Percentiles rank a stretch among this genome's conserved stretches.
Evolutionary conservation across 805 yeast genomes (phyloP).

Genomic region (Phaffomyces opuntiae): DNA sequence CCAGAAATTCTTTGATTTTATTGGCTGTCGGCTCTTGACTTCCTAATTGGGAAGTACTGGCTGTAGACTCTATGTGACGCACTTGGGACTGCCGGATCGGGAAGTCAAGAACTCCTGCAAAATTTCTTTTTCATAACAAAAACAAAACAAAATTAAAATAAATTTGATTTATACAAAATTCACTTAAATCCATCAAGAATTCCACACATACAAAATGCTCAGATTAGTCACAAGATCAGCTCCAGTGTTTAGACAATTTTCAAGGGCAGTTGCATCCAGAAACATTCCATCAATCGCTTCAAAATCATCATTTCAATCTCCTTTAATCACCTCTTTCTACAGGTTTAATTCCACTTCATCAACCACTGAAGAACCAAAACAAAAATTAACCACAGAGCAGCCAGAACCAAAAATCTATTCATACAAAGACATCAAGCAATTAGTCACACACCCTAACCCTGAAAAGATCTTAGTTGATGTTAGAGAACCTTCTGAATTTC

Average conservation of each 20-base stretch:
- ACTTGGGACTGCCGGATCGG: slow-evolving; percentile 3
- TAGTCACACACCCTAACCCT: slow-evolving; percentile 38
- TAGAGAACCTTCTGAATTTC: slow-evolving; percentile 80
- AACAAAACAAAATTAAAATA: too few relatives aligned
- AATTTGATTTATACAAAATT: too few relatives aligned
- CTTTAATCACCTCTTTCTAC: not conserved
- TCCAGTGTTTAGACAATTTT: too few relatives aligned
- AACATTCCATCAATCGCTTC: not conserved
- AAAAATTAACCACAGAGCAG: slow-evolving; percentile 9
- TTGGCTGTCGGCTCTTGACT: not conserved
- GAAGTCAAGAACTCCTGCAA: not conserved
- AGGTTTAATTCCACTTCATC: slow-evolving; percentile 10
- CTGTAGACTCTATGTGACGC: not conserved
- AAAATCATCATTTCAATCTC: too few relatives aligned
- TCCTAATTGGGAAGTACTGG: not conserved
- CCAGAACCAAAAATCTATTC: slow-evolving; percentile 39
- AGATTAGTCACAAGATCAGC: too few relatives aligned
- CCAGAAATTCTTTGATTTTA: not conserved
- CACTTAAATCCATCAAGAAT: too few relatives aligned
- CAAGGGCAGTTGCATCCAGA: not conserved
- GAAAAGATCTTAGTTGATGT: slow-evolving; percentile 71
- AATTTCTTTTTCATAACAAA: not conserved
- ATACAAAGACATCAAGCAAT: slow-evolving; percentile 44
- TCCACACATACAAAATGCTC: too few relatives aligned
- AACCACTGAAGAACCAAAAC: slow-evolving; percentile 7